phyloP scores from a whole-genome alignment of 2,329 filamentous ascomycete species.

The Colletotrichum chrysophilum region DNA sequence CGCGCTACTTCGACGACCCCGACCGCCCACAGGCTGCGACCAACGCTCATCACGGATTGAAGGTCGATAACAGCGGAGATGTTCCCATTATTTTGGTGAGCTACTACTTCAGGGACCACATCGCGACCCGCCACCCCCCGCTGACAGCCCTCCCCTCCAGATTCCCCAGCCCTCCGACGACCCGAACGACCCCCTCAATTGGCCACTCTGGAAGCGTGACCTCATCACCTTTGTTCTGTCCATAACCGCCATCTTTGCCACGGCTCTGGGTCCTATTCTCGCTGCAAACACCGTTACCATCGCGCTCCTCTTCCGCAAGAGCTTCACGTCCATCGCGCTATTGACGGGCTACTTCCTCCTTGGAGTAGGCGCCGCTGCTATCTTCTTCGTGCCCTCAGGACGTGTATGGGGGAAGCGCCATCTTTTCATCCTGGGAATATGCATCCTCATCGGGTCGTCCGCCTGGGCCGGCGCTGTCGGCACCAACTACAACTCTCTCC shows the following conservation, averaged over 20 bases:
- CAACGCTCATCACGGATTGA: constrained; percentile 57
- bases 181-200: constrained; percentile 85
- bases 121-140: neutral
- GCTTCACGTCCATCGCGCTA: constrained; percentile 79
- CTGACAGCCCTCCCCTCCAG: constrained; percentile 28
- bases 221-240: constrained; percentile 80
- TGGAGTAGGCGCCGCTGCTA: constrained; percentile 80
- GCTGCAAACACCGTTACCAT: constrained; percentile 87
- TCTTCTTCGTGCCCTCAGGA: constrained; percentile 86
- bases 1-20: constrained; percentile 68
- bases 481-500: constrained; percentile 71
- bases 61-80: constrained; percentile 73
- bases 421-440: constrained; percentile 78
- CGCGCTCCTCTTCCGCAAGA: constrained; percentile 65
- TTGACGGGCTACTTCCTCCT: constrained; percentile 88
- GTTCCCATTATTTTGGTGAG: constrained; percentile 77
- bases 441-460: constrained; percentile 75
- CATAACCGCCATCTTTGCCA: constrained; percentile 81
- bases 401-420: constrained; percentile 94
- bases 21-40: constrained; percentile 48
- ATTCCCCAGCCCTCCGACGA: constrained; percentile 88
- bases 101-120: neutral
- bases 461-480: constrained; percentile 78
- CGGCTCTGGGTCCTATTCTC: constrained; percentile 83
- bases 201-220: constrained; percentile 88